Evolutionary conservation across 371 early-diverging fungal species (phyloP).

Genomic region (Mortierella sp.): DNA sequence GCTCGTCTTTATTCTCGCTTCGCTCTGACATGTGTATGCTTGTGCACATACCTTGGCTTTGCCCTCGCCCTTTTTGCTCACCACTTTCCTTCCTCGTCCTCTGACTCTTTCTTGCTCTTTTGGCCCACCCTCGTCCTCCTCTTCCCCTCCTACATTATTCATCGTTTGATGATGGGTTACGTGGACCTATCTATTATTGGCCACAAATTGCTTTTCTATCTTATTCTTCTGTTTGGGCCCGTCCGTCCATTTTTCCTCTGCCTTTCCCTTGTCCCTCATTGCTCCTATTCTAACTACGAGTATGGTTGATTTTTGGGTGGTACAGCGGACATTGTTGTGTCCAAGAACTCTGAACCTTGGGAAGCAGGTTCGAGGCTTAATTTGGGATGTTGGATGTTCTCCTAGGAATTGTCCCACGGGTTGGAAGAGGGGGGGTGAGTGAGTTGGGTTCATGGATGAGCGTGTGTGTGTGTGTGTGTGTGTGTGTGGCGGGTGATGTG

Average conservation of each 20-base stretch:
- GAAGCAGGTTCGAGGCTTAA: not conserved
- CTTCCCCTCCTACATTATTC: not conserved
- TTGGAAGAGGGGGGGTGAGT: too few species aligned
- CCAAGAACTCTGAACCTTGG: not conserved
- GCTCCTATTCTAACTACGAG: constrained; percentile 5
- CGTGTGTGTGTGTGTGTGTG: not conserved
- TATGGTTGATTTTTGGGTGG: not conserved
- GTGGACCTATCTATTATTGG: constrained; percentile 5
- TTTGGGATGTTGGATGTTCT: not conserved
- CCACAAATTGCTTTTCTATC: not conserved
- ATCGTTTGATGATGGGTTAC: not conserved
- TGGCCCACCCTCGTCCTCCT: not conserved
- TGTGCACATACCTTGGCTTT: constrained; percentile 11
- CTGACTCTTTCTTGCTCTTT: not conserved
- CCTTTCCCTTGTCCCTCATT: not conserved
- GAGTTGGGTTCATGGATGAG: not conserved
- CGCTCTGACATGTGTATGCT: not conserved
- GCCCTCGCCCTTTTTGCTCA: constrained; percentile 11
- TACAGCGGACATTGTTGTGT: constrained; percentile 5
- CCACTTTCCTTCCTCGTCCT: not conserved
- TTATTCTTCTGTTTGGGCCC: not conserved
- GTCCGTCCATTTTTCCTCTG: not conserved
- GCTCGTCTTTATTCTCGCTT: not conserved
- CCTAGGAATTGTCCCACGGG: constrained; percentile 11
- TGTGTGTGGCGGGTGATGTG: not conserved